Conservation (phyloP, 2,329 filamentous ascomycete genomes). For the Cladobotryum mycophilum region DNA sequence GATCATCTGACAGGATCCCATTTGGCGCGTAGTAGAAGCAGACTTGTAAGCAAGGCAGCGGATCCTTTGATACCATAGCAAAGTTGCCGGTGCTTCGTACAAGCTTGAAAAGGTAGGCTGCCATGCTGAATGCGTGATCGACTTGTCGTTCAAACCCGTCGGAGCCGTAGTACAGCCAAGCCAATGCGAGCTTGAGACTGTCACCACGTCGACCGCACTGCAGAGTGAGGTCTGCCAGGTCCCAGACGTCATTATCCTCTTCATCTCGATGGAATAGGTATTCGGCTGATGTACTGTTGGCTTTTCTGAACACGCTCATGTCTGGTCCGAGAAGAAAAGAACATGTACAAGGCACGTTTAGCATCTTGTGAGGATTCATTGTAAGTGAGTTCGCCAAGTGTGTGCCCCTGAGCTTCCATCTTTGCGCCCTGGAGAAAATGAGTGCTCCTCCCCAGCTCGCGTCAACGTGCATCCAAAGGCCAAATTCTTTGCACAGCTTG, state of each 20-base stretch:
- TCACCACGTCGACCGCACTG: conserved; percentile 89
- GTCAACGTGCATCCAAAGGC: conserved; percentile 90
- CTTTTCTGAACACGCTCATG: conserved; percentile 67
- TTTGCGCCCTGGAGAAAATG: conserved; percentile 64
- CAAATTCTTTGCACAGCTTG: conserved; percentile 61
- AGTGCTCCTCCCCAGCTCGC: conserved; percentile 85
- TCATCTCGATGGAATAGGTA: conserved; percentile 69
- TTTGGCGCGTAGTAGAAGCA: conserved; percentile 79
- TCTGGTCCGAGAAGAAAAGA: conserved; percentile 80
- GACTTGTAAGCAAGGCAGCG: conserved; percentile 84
- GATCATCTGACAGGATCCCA: conserved; percentile 40
- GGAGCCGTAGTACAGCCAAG: conserved; percentile 84
- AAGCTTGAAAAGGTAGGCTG: conserved; percentile 58
- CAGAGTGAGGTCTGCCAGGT: conserved; percentile 85
- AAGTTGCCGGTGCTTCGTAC: conserved; percentile 56
- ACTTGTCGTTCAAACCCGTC: conserved; percentile 64
- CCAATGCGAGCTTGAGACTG: conserved; percentile 76
- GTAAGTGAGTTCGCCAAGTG: conserved; percentile 75
- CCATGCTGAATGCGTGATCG: conserved; percentile 66
- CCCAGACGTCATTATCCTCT: conserved; percentile 60
- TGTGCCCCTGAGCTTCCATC: conserved; percentile 59
- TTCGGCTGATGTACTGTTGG: conserved; percentile 80
- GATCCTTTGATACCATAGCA: conserved; percentile 66
- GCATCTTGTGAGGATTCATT: conserved; percentile 96
- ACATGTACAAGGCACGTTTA: conserved; percentile 84